Evolutionary conservation across 2,329 filamentous ascomycete genomes (phyloP), one percentile per base, ranked within the genome.

Genomic region (Ploettnerulaceae sp.): DNA sequence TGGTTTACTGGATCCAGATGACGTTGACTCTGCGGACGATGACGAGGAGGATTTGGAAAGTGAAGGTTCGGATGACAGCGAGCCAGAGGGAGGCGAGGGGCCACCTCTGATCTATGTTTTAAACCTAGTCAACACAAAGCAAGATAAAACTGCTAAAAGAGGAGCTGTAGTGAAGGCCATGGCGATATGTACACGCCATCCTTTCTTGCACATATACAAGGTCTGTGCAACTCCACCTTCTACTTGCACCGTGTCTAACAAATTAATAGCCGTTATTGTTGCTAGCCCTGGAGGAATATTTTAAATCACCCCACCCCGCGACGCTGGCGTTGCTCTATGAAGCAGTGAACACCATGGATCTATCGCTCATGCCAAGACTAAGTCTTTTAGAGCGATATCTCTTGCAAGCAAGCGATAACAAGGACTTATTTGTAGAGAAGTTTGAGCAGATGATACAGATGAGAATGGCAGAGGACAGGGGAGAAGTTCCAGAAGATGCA

Each of bases 131-230:
- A 97, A 98, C 66, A 98, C 91, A 6, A 97, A 97, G 67, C 89
- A 95, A 65, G 93, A 98, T 71, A 91, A 87, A 62, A 85, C 84
- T 15, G 88, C 88, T 37, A 94, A 93, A 69, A 83, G 93, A 76
- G 93, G 93, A 48, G 93, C 93, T 15, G 77, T 96, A 39, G 91
- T 97, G 48, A 97, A 97, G 66, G 89, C 93, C 32, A 98, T 98
- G 93, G 93, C 93, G 22, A 96, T 98, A 57, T 98, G 93, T 72
- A 98, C 93, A 6, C 77, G 93, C 33, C 93, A 98, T 71, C 90
- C 93, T 3, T 98, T 98, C 67, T 71, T 98, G 57, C 93, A 98
- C 68, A 98, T 98, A 54, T 98, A 98, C 72, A 98, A 98, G 77
- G 86, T 85, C 65, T 56, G 72, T 64, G 48, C 44, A 35, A 7